Conservation (phyloP, 805 yeast species). For the Suhomyces kilbournensis region DNA sequence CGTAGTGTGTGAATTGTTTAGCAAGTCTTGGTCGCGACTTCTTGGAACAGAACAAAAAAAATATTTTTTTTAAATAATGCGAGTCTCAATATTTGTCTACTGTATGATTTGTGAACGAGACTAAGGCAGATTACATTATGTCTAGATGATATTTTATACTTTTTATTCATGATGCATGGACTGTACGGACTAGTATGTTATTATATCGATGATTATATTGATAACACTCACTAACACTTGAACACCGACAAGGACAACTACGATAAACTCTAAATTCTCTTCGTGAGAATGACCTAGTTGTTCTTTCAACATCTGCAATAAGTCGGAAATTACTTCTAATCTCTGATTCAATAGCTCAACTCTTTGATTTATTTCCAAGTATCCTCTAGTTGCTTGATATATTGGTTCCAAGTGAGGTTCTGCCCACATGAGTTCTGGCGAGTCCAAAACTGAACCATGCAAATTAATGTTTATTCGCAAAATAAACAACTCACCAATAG, state of each 20-base stretch:
- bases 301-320: slow-evolving; percentile 93
- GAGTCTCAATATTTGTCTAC: neutral
- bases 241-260: slow-evolving; percentile 85
- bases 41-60: too few species aligned
- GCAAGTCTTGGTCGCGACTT: neutral
- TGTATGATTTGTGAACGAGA: neutral
- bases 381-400: slow-evolving; percentile 95
- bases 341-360: slow-evolving; percentile 88
- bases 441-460: slow-evolving; percentile 87
- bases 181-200: slow-evolving; percentile 23
- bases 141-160: neutral
- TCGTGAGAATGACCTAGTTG: slow-evolving; percentile 93
- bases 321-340: slow-evolving; percentile 87
- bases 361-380: slow-evolving; percentile 90
- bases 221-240: slow-evolving; percentile 86
- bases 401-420: slow-evolving; percentile 98
- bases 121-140: neutral
- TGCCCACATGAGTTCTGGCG: slow-evolving; percentile 98
- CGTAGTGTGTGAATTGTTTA: neutral
- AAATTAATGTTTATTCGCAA: slow-evolving; percentile 76
- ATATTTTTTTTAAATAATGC: neutral
- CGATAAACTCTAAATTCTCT: slow-evolving; percentile 88
- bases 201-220: slow-evolving; percentile 65
- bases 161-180: neutral
- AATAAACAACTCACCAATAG: slow-evolving; percentile 93